A percentile compares a stretch with the other conserved stretches of the same genome.
Conservation (phyloP, 1,284 basidiomycete species). For the Apiotrichum sp. region DNA sequence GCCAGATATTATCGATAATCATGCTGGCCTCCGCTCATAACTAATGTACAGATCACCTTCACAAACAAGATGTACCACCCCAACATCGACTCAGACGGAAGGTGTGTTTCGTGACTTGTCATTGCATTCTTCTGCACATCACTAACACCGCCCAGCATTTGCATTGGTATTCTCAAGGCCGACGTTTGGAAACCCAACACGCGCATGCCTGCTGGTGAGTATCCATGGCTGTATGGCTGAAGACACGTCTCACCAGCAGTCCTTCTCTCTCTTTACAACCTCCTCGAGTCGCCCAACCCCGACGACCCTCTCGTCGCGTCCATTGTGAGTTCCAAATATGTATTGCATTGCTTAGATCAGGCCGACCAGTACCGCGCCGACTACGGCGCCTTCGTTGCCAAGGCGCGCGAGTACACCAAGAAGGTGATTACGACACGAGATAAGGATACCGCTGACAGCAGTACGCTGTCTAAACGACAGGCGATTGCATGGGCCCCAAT, state of each 20-base stretch:
- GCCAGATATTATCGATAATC: no score
- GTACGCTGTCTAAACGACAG: conserved; percentile 1
- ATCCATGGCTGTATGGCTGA: background rate
- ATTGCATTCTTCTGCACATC: no score
- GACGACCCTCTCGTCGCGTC: conserved; percentile 72
- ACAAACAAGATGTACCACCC: conserved; percentile 72
- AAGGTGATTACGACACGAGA: conserved; percentile 23
- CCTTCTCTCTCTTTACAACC: conserved; percentile 70
- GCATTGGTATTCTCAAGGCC: conserved; percentile 49
- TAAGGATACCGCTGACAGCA: background rate
- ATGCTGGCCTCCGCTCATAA: no score
- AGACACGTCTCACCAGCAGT: conserved; percentile 51
- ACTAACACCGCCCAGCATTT: conserved; percentile 49
- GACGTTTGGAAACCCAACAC: conserved; percentile 77
- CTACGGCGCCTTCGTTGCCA: conserved; percentile 36
- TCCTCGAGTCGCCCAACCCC: conserved; percentile 77
- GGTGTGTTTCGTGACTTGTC: conserved; percentile 50
- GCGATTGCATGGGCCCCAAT: background rate
- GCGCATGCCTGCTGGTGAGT: conserved; percentile 63
- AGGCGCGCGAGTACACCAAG: conserved; percentile 39
- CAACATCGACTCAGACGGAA: conserved; percentile 65
- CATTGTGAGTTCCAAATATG: conserved; percentile 29
- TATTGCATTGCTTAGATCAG: conserved; percentile 18
- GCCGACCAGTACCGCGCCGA: conserved; percentile 44
- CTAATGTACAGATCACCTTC: conserved; percentile 62